Evolutionary conservation across 2,329 filamentous ascomycete genomes (phyloP), one percentile per base, ranked within the genome.

Genomic region (Zymoseptoria ardabiliae): DNA sequence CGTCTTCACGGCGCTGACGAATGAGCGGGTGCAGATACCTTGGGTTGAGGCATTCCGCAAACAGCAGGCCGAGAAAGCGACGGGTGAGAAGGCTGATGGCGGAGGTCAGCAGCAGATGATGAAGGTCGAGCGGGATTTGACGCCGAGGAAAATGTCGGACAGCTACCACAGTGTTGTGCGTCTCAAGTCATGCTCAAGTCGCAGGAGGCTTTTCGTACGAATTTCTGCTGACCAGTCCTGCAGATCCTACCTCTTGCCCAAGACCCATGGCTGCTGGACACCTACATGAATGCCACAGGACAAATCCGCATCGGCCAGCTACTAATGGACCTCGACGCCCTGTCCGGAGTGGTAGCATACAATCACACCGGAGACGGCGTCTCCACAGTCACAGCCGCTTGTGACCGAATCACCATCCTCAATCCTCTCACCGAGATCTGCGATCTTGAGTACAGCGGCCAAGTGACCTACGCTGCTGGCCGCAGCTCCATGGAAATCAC

Each of bases 281-380:
- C 85, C 0, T 92, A 92, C 69, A 82, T 90, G 68, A 91, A 91
- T 73, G 82, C 87, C 0, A 85, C 84, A 0, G 89, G 89, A 0
- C 87, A 90, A 66, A 88, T 92, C 65, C 80, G 86, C 56, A 78
- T 91, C 7, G 89, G 89, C 0, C 85, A 88, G 0, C 76, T 92
- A 17, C 84, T 92, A 62, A 91, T 91, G 87, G 89, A 92, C 63
- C 80, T 92, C 1, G 89, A 92, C 73, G 89, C 89, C 0, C 75
- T 92, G 7, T 88, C 88, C 0, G 89, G 89, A 9, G 83, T 91
- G 53, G 83, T 92, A 58, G 88, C 89, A 19, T 87, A 91, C 73
- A 89, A 87, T 63, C 85, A 88, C 66, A 86, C 85, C 0, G 85
- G 85, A 19, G 85, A 87, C 56, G 75, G 76, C 50, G 83, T 86